Evolutionary conservation across 1,139 yeast genomes (phyloP), one percentile per base, ranked within the genome.

Genomic region (Cylindricascospora bacillispora): DNA sequence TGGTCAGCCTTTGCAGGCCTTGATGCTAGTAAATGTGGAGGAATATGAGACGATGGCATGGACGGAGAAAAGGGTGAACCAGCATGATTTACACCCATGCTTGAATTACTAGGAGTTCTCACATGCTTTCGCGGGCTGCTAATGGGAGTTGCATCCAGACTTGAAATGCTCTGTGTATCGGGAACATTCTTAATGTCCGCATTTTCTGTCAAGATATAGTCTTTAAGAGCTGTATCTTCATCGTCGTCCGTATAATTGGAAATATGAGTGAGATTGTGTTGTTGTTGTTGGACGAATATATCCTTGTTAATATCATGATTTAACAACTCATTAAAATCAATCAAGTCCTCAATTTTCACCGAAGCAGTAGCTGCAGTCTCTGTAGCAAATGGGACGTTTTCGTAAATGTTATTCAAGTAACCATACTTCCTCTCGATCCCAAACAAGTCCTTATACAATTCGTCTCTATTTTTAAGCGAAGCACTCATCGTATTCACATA

Each of bases 91-190:
- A 16, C 28, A 13, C 28, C 28, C 7, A 22, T 14, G 4, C 21
- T 19, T 6, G 12, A 9, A 7, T 10, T 25, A 7, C 17, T 20
- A 10, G 16, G 27, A 3, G 28, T 18, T n/a, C n/a, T n/a, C n/a
- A n/a, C n/a, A n/a, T n/a, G n/a, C n/a, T n/a, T n/a, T n/a, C n/a
- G n/a, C 6, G 54, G 52, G 25, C 52, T 45, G 22, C 31, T 35
- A 9, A 33, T 32, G 9, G 50, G 47, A 10, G 49, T 44, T 15
- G 28, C 35, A 22, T 48, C 54, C 7, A 33, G 37, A 34, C 52
- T 45, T 14, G 52, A 37, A 20, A 48, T 18, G 31, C 52, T 46
- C 28, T 39, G 43, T 5, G 54, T 45, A 28, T 49, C 55, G n/a
- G 54, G 47, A 3, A 48, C 45, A 12, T 39, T 37, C 20, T 45